phyloP scores from a whole-genome alignment of 768 basidiomycete species.

The Leccinum sublutescens region DNA sequence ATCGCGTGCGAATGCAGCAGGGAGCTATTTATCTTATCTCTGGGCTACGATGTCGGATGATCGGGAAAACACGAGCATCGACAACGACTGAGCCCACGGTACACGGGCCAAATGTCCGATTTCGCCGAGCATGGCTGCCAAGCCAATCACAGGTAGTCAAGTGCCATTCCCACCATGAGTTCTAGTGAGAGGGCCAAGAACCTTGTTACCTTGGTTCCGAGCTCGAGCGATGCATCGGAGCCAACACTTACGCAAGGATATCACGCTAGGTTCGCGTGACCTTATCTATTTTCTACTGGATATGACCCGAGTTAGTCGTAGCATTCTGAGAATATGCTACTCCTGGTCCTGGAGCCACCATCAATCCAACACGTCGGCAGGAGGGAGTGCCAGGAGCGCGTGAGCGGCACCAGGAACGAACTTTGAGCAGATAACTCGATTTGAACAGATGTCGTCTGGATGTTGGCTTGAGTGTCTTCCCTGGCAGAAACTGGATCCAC shows the following conservation, averaged over 20 bases:
- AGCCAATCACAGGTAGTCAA: not conserved
- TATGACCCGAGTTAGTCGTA: not conserved
- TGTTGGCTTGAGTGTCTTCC: not conserved
- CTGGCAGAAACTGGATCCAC: not conserved
- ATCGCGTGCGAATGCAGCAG: not conserved
- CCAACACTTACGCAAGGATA: not conserved
- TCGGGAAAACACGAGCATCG: not conserved
- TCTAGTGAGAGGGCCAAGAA: not conserved
- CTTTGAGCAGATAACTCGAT: not conserved
- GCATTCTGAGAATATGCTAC: not conserved
- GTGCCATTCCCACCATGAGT: not conserved
- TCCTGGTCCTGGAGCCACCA: not conserved
- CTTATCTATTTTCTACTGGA: not conserved
- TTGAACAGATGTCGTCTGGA: not conserved
- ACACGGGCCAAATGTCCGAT: not conserved
- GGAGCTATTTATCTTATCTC: not conserved
- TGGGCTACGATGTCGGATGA: conserved; percentile 2
- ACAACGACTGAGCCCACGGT: not conserved
- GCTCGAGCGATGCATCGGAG: not conserved
- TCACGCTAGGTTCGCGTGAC: not conserved
- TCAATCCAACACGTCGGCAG: not conserved
- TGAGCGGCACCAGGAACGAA: not conserved
- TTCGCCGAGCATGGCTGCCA: not conserved
- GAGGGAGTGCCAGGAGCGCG: not conserved
- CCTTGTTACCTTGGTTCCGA: not conserved